Base-by-base conservation (phyloP, 2,329 filamentous ascomycete species). In the Fusarium sp. region DNA sequence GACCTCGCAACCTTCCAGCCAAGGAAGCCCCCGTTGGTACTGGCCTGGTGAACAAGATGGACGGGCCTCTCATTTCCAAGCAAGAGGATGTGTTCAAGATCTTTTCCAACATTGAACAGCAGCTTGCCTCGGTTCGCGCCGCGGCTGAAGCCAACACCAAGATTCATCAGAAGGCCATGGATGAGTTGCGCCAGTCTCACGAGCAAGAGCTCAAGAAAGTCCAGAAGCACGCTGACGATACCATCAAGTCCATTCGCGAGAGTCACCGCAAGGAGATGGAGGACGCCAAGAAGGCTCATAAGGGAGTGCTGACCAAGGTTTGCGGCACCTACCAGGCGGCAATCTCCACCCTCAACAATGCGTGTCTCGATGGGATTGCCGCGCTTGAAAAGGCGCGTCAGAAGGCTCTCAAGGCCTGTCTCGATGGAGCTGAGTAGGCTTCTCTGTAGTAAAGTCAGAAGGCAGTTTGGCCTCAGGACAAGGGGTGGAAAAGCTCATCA, bases 331-430 rank as follows among this genome's bases (percentile, higher is more conserved):
- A 57, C 7, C 25, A 71, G 18, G 30, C 34, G 1, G 23, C 34
- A 5, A 35, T 71, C 11, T 45, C 54, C 32, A 58, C 64, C 3
- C 50, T 56, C 30, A 45, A 60, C 34, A 58, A 58, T 20, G 68
- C 41, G 7, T 54, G 39, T 16, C 16, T 23, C 10, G 43, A 62
- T 14, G 58, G 63, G 14, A 52, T 56, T 18, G 39, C 25, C 2
- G 52, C 27, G 6, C 50, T 71, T 27, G n/a, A 35, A 23, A 35
- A 30, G 16, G 68, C 67, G 13, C 50, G 37, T 5, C 39, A 5
- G 14, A 56, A 68, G 7, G 25, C 57, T 20, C 25, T n/a, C 23
- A 50, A 61, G 20, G 14, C 30, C 9, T n/a, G 30, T 3, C 11
- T 35, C 8, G n/a, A 27, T n/a, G 52, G 11, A n/a, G 50, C 14